Percentiles rank a stretch among this genome's conserved stretches.
Conservation (phyloP, 129 eudicot genomes). For the Pulicaria dysenterica region DNA sequence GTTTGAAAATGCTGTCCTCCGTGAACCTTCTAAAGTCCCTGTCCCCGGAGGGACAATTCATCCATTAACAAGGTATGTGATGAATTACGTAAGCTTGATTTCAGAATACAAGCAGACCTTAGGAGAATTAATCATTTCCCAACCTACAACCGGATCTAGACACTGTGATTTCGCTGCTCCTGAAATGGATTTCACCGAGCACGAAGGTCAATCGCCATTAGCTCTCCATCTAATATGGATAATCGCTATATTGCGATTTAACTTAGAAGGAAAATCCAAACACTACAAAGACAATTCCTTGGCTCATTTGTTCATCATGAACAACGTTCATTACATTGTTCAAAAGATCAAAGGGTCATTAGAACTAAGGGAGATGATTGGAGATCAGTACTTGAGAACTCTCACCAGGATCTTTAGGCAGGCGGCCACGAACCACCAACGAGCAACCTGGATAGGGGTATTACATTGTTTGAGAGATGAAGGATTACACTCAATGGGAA, state of each 20-base stretch:
- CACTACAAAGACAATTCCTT: constrained; percentile 60
- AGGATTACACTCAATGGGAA: constrained; percentile 64
- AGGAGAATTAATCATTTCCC: constrained; percentile 57
- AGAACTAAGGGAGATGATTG: constrained; percentile 68
- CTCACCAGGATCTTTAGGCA: constrained; percentile 52
- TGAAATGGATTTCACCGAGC: constrained; percentile 62
- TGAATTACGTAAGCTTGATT: constrained; percentile 74
- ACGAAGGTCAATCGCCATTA: constrained; percentile 54
- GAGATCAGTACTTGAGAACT: constrained; percentile 60
- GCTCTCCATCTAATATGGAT: constrained; percentile 71
- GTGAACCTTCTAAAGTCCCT: constrained; percentile 66
- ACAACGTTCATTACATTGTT: constrained; percentile 74
- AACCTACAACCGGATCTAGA: constrained; percentile 63
- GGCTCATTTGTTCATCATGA: constrained; percentile 77
- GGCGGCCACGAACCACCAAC: constrained; percentile 63
- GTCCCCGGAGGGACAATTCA: constrained; percentile 90
- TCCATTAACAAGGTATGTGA: constrained; percentile 86
- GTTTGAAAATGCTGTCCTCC: constrained; percentile 73
- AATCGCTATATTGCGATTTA: constrained; percentile 55
- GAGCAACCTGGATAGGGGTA: constrained; percentile 72
- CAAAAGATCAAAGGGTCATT: constrained; percentile 64
- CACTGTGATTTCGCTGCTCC: constrained; percentile 52
- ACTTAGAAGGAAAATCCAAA: constrained; percentile 67
- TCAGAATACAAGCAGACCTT: constrained; percentile 69
- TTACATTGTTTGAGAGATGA: constrained; percentile 67